Base-by-base conservation (phyloP, 2,329 filamentous ascomycete species). In the Ceratocystis cacaofunesta region DNA sequence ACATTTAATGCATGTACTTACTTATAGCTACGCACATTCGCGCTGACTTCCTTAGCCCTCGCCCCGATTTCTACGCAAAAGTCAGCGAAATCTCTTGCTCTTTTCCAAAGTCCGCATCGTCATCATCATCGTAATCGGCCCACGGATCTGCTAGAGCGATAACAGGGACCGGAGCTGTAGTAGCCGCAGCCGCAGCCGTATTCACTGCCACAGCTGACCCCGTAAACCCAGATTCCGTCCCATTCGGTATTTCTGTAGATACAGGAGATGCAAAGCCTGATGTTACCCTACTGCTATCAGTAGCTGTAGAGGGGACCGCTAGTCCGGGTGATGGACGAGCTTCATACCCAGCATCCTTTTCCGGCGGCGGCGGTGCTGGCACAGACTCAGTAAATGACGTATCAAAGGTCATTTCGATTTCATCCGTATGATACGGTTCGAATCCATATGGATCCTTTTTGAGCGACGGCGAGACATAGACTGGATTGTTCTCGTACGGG, bases 81-180 rank as follows among this genome's bases (percentile, higher is more conserved):
- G 87, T 90, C 87, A 92, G 88, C 41, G 83, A 81, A 69, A 92
- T 88, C 74, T 90, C 87, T 72, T 85, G 84, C 74, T 90, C 87
- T 71, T 82, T 81, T 19, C 85, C 85, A 76, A 88, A 88, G 63
- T 88, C 82, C 17, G 5, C 65, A 61, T 63, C 65, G 19, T 61
- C 58, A 36, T 86, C 82, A 57, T 89, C 86, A 58, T 82, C 80
- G 7, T 84, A 78, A 63, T 83, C 87, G 2, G 82, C 85, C 89
- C 89, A 92, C 0, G 88, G 82, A 80, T 92, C 76, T 68, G 77
- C 70, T 36, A 82, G 71, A 28, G 77, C 71, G 63, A 84, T 74
- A 61, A 77, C 78, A 0, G 83, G 83, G 68, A 80, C 71, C 25
- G 80, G 82, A 58, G 78, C 71, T 25, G 80, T 82, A 57, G 78